These are phyloP conservation scores for Ophiostoma perfectum DNA, from an alignment of 2,329 filamentous ascomycete species.

Conservation along the genomic window DNA sequence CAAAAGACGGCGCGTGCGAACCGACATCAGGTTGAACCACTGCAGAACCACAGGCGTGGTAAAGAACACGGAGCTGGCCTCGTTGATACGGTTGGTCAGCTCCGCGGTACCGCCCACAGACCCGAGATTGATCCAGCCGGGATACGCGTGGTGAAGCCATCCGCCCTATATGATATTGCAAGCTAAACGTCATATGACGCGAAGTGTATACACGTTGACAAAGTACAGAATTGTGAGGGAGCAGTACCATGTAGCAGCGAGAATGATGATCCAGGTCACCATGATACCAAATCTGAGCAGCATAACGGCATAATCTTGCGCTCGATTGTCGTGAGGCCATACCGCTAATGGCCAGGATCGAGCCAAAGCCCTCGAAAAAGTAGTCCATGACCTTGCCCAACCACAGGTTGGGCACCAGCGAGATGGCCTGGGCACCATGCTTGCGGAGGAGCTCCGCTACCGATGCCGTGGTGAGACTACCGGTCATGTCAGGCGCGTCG, in stretches of 20 bases:
- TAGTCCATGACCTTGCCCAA: conserved; percentile 50
- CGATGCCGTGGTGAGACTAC: background rate
- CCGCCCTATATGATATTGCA: conserved; percentile 37
- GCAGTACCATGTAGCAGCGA: conserved; percentile 56
- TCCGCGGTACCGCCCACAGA: conserved; percentile 36
- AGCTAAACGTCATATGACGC: background rate
- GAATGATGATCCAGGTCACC: conserved; percentile 57
- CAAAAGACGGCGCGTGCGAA: conserved; percentile 48
- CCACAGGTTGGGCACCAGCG: background rate
- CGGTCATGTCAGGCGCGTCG: background rate
- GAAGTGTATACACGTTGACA: background rate
- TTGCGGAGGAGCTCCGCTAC: background rate
- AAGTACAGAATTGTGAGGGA: conserved; percentile 35
- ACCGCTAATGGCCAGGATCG: conserved; percentile 61
- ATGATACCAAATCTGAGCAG: conserved; percentile 64
- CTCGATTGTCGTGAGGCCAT: conserved; percentile 68
- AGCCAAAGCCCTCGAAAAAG: conserved; percentile 72
- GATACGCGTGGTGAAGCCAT: conserved; percentile 61
- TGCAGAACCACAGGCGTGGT: conserved; percentile 50
- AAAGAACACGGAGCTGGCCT: conserved; percentile 50
- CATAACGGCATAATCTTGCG: conserved; percentile 66
- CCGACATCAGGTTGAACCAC: conserved; percentile 48
- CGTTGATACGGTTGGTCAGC: conserved; percentile 44
- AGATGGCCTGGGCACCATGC: background rate
- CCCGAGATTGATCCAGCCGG: conserved; percentile 60